Evolutionary conservation across 2,329 filamentous ascomycete genomes (phyloP).

Genomic region (Talaromyces sp.): DNA sequence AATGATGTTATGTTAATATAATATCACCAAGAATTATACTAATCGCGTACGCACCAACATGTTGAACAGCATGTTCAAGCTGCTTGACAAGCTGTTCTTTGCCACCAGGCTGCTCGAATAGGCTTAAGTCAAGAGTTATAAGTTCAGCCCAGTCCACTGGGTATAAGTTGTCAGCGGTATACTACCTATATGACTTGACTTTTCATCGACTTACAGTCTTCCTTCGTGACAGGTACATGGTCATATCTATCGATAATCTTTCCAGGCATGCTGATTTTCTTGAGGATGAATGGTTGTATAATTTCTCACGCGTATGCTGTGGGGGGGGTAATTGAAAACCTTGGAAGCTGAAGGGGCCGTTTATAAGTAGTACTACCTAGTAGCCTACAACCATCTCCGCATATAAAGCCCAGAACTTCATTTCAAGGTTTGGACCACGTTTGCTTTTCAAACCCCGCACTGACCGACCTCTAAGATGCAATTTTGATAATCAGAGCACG

Average conservation of each 20-base stretch:
- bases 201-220: constrained; percentile 29
- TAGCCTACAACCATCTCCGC: background rate
- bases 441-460: constrained; percentile 15
- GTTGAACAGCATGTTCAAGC: constrained; percentile 57
- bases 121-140: constrained; percentile 59
- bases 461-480: constrained; percentile 1
- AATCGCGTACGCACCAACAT: constrained; percentile 37
- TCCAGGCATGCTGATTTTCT: constrained; percentile 23
- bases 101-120: constrained; percentile 57
- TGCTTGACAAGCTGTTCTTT: constrained; percentile 58
- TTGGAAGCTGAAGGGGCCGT: no score
- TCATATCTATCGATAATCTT: constrained; percentile 44
- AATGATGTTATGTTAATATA: background rate
- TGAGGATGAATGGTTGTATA: background rate
- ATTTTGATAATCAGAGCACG: constrained; percentile 24
- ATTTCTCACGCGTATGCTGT: background rate
- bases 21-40: background rate
- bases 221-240: constrained; percentile 53
- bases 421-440: background rate
- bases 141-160: constrained; percentile 57
- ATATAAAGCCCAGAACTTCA: constrained; percentile 7
- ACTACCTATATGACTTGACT: background rate
- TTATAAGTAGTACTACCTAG: background rate
- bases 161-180: background rate
- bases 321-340: no score